phyloP scores from a whole-genome alignment of 2,329 filamentous ascomycete genomes.

The Fusarium algeriense region DNA sequence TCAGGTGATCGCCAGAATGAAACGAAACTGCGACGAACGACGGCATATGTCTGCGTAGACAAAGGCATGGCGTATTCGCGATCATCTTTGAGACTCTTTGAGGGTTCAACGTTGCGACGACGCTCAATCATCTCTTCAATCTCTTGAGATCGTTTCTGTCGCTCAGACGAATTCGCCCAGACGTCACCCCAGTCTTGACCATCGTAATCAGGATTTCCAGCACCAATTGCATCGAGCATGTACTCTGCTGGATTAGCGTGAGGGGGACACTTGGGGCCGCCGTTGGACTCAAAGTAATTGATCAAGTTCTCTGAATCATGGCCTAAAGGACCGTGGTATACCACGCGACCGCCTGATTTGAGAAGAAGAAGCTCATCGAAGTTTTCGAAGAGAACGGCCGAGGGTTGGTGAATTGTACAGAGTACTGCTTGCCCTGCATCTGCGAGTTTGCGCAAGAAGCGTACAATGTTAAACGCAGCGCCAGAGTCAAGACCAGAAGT shows the following conservation, averaged over 20 bases:
- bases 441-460: slow-evolving; percentile 71
- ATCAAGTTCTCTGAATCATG: slow-evolving; percentile 61
- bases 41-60: slow-evolving; percentile 63
- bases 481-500: slow-evolving; percentile 70
- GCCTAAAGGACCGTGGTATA: slow-evolving; percentile 68
- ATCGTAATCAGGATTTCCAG: slow-evolving; percentile 70
- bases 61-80: slow-evolving; percentile 74
- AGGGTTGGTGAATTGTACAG: slow-evolving; percentile 72
- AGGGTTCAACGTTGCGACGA: slow-evolving; percentile 56
- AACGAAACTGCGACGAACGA: slow-evolving; percentile 69
- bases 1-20: slow-evolving; percentile 75
- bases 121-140: slow-evolving; percentile 64
- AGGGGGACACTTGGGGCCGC: slow-evolving; percentile 60
- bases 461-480: slow-evolving; percentile 71
- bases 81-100: slow-evolving; percentile 59
- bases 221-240: slow-evolving; percentile 70
- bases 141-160: slow-evolving; percentile 59
- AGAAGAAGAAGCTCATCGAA: slow-evolving; percentile 69
- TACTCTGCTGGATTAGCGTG: slow-evolving; percentile 67
- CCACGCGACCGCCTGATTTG: slow-evolving; percentile 64
- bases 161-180: slow-evolving; percentile 67
- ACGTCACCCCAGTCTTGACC: slow-evolving; percentile 73
- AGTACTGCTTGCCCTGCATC: slow-evolving; percentile 70
- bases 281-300: slow-evolving; percentile 65
- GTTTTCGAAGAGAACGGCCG: slow-evolving; percentile 66